A percentile compares a stretch with the other conserved stretches of the same genome.
phyloP scores from a whole-genome alignment of 192 early-diverging fungal species.

The Coemansia sp. region DNA sequence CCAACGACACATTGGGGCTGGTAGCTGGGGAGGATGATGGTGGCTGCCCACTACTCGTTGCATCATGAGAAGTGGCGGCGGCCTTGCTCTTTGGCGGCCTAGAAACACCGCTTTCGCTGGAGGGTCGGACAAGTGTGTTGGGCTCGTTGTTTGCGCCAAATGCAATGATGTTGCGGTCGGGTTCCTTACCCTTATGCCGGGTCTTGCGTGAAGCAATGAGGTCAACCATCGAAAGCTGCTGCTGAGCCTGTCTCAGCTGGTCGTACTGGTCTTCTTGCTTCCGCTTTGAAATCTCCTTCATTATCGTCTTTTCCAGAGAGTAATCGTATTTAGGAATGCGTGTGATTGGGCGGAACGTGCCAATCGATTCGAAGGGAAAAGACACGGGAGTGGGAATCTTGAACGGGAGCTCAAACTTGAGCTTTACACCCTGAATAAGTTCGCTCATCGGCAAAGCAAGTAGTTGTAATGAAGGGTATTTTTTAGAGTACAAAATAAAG shows the following conservation, averaged over 20 bases:
- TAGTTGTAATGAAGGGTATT: background rate
- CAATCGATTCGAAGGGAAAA: constrained; percentile 55
- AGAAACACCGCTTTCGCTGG: constrained; percentile 41
- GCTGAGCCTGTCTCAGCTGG: constrained; percentile 46
- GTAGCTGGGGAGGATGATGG: background rate
- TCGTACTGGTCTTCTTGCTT: constrained; percentile 49
- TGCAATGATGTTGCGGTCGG: constrained; percentile 19
- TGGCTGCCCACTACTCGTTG: background rate
- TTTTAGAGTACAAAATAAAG: background rate
- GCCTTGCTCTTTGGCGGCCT: constrained; percentile 4
- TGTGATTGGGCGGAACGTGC: constrained; percentile 44
- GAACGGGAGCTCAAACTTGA: constrained; percentile 51
- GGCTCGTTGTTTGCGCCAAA: constrained; percentile 2
- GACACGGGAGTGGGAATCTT: constrained; percentile 50
- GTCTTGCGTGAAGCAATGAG: constrained; percentile 52
- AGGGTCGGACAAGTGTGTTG: constrained; percentile 18
- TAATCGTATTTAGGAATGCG: constrained; percentile 58
- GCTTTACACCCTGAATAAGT: constrained; percentile 48
- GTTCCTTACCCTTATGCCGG: constrained; percentile 51
- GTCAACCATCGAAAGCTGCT: constrained; percentile 56
- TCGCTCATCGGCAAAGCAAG: constrained; percentile 31
- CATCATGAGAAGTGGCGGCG: too few relatives aligned
- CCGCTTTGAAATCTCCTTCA: constrained; percentile 54
- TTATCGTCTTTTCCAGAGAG: constrained; percentile 52
- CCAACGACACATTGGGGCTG: background rate